Percentiles rank a stretch among this genome's conserved stretches.
These are phyloP conservation scores for Chimonanthus salicifolius DNA, from an alignment of 164 flowering plant genomes.

Conservation along the genomic window DNA sequence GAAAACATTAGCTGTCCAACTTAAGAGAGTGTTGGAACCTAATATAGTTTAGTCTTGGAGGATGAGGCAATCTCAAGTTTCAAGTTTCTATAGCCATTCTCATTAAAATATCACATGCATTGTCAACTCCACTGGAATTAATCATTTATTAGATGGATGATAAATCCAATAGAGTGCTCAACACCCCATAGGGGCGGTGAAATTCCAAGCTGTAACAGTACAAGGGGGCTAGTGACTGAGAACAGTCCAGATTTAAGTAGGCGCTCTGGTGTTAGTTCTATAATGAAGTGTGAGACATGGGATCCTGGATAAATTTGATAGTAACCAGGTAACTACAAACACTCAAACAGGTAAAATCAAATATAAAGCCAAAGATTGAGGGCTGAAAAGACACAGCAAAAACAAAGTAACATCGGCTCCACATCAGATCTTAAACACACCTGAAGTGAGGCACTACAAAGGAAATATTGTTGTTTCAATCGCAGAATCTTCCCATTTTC, in stretches of 20 bases:
- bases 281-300: too few species aligned
- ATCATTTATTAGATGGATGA: background rate
- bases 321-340: background rate
- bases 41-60: background rate
- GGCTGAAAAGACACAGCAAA: background rate
- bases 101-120: background rate
- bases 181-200: background rate
- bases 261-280: too few species aligned
- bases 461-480: conserved; percentile 90
- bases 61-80: background rate
- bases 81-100: background rate
- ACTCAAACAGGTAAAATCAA: conserved; percentile 1
- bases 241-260: background rate
- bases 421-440: conserved; percentile 21
- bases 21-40: background rate
- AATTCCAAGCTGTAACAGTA: background rate
- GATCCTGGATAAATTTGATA: too few species aligned
- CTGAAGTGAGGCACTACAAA: conserved; percentile 98
- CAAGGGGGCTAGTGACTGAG: background rate
- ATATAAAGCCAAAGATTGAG: background rate
- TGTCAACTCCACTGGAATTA: background rate
- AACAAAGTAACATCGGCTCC: background rate
- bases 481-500: conserved; percentile 83
- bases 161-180: background rate
- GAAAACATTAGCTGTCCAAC: background rate